Conservation (phyloP, 108 stramenopile species). For the Cyclotella choctawhatcheeana region DNA sequence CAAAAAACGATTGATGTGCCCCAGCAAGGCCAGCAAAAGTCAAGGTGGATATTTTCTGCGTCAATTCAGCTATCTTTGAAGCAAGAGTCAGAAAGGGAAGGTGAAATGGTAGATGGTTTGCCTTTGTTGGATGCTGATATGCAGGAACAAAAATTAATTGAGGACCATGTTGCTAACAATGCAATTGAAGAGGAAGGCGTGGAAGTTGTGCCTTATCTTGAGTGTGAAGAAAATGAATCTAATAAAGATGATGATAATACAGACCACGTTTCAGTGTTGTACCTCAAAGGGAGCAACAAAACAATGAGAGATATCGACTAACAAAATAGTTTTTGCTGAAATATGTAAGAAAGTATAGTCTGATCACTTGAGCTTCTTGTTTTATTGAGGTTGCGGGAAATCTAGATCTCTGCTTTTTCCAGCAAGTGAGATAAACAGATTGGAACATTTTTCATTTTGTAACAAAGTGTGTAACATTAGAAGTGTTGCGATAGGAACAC, state of each 20-base stretch:
- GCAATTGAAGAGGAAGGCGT: conserved; percentile 21
- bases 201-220: conserved; percentile 21
- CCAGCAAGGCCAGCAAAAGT: not conserved
- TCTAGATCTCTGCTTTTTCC: too few species aligned
- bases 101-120: not conserved
- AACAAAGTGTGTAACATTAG: too few species aligned
- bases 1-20: not conserved
- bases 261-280: too few species aligned
- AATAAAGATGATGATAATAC: conserved; percentile 7
- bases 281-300: too few species aligned
- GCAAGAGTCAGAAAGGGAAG: not conserved
- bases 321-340: too few species aligned
- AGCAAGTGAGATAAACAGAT: too few species aligned
- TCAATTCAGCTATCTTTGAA: conserved; percentile 7
- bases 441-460: too few species aligned
- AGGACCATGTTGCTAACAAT: not conserved
- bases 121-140: not conserved
- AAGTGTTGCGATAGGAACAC: too few species aligned
- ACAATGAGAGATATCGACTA: too few species aligned
- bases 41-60: conserved; percentile 19
- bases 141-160: not conserved
- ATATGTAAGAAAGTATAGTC: too few species aligned
- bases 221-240: conserved; percentile 5
- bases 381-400: too few species aligned
- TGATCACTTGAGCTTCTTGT: too few species aligned